Evolutionary conservation across 139 green algal species (phyloP).

Genomic region (Chlamydomonas eustigma): DNA sequence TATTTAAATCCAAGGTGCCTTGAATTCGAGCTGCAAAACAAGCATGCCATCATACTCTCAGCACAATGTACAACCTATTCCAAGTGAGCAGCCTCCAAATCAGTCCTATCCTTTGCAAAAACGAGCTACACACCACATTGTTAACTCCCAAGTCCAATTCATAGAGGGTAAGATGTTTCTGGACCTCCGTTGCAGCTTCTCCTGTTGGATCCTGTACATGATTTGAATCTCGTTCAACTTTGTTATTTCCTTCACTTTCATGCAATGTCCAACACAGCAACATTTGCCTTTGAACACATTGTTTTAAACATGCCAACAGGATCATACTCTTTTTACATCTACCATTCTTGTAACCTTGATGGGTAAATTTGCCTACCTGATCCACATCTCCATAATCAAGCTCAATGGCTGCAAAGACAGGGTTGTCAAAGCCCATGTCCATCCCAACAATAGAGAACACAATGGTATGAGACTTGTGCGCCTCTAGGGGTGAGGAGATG

Average conservation of each 20-base stretch:
- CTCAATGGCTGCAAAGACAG: constrained; percentile 97
- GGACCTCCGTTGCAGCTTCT: constrained; percentile 79
- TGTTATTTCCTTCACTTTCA: no score
- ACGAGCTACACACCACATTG: constrained; percentile 66
- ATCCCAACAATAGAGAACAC: constrained; percentile 77
- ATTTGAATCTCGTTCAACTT: no score
- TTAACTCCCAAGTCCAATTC: constrained; percentile 99
- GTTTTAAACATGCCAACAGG: no score
- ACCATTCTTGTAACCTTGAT: no score
- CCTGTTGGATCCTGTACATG: constrained; percentile 80
- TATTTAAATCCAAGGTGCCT: no score
- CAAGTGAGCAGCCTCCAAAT: not conserved
- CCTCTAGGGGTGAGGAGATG: constrained; percentile 95
- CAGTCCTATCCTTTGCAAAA: not conserved
- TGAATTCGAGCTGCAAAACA: no score
- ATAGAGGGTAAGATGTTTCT: constrained; percentile 96
- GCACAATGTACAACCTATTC: no score
- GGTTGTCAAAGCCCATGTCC: constrained; percentile 98
- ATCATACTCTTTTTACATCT: no score
- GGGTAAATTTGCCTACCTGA: constrained; percentile 47
- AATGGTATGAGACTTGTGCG: constrained; percentile 91
- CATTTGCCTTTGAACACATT: no score
- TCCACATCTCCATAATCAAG: constrained; percentile 93
- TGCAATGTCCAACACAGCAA: no score
- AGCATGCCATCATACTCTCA: no score